Percentiles rank a stretch among this genome's conserved stretches.
Conservation (phyloP, 495 filamentous ascomycete genomes). For the Cenococcum geophilum region DNA sequence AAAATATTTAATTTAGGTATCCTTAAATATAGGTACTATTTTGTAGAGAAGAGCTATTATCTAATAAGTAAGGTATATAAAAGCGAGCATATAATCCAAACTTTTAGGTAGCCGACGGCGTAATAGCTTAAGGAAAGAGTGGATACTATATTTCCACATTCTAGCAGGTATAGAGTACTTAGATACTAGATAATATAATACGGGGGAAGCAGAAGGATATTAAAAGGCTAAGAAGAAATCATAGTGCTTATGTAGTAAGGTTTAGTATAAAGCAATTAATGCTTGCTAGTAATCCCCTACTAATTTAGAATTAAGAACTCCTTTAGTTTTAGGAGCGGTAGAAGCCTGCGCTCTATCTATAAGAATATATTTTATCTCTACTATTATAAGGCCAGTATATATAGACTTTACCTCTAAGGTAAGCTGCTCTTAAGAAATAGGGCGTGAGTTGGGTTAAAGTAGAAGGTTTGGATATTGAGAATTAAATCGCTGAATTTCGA, state of each 20-base stretch:
- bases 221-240: slow-evolving; percentile 60
- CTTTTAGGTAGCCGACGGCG: slow-evolving; percentile 62
- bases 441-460: slow-evolving; percentile 27
- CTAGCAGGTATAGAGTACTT: slow-evolving; percentile 76
- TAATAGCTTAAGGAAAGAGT: slow-evolving; percentile 68
- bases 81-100: slow-evolving; percentile 72
- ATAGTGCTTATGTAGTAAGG: slow-evolving; percentile 46
- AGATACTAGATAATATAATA: slow-evolving; percentile 52
- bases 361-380: slow-evolving; percentile 72
- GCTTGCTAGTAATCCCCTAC: slow-evolving; percentile 65
- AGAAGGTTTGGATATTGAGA: slow-evolving; percentile 23
- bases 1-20: slow-evolving; percentile 88
- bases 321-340: slow-evolving; percentile 14
- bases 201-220: slow-evolving; percentile 59
- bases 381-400: slow-evolving; percentile 69
- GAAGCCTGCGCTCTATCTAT: slow-evolving; percentile 50
- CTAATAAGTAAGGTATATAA: slow-evolving; percentile 74
- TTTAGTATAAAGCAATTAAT: slow-evolving; percentile 63
- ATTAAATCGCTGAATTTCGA: slow-evolving; percentile 24
- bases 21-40: slow-evolving; percentile 66
- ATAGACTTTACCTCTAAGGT: slow-evolving; percentile 52
- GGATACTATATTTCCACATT: slow-evolving; percentile 82
- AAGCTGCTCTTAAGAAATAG: slow-evolving; percentile 31
- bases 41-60: slow-evolving; percentile 75
- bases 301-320: slow-evolving; percentile 40